A percentile compares a stretch with the other conserved stretches of the same genome.
Evolutionary conservation across 1,139 yeast species (phyloP).

Genomic region (Protomyces arabidopsidicola): DNA sequence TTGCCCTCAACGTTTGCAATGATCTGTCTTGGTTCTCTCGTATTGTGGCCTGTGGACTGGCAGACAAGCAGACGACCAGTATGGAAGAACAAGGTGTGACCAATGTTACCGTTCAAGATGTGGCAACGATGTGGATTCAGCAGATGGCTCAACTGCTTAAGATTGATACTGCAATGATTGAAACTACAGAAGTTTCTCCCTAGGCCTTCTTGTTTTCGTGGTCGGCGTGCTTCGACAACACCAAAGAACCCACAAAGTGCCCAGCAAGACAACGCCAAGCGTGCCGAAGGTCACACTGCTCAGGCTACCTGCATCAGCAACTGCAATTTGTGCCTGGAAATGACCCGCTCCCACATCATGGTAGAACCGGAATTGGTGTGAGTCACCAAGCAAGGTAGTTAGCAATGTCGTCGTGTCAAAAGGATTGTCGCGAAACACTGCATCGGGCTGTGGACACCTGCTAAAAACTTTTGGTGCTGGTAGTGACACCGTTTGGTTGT

Average conservation of each 20-base stretch:
- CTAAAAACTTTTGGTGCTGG: conserved; percentile 1
- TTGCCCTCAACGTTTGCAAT: conserved; percentile 73
- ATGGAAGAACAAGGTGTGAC: conserved; percentile 35
- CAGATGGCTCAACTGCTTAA: not conserved
- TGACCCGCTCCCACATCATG: not conserved
- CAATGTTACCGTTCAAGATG: not conserved
- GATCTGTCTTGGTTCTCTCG: conserved; percentile 66
- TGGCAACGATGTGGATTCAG: not conserved
- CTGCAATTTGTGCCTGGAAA: not conserved
- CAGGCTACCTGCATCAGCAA: not conserved
- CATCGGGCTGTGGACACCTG: conserved; percentile 5
- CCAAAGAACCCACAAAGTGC: conserved; percentile 3
- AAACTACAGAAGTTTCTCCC: not conserved
- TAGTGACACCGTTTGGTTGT: not conserved
- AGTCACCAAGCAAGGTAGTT: conserved; percentile 1
- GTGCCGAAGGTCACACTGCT: not conserved
- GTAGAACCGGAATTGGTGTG: not conserved
- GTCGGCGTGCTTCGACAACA: not conserved
- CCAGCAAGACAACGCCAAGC: not conserved
- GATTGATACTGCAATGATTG: not conserved
- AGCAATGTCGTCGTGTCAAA: conserved; percentile 9
- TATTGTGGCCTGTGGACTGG: conserved; percentile 81
- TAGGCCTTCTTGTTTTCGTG: not conserved
- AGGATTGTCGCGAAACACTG: conserved; percentile 17
- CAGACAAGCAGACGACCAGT: conserved; percentile 55